Evolutionary conservation across 176 grass and related monocot species (phyloP).

Genomic region (Cenchrus fungigraminus): DNA sequence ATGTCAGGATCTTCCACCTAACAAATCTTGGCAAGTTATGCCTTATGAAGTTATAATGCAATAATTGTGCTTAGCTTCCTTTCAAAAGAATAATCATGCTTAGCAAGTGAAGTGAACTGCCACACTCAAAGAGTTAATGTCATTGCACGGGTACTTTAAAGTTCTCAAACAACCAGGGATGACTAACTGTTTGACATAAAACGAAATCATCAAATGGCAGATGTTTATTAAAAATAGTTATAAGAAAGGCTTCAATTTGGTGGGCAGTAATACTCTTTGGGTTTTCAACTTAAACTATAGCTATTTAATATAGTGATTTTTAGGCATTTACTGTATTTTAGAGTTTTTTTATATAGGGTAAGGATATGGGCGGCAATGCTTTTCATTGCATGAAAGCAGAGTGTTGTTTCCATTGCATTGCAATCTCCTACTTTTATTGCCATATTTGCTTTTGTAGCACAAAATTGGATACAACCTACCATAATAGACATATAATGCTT

Average conservation of each 20-base stretch:
- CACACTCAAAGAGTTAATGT: constrained; percentile 13
- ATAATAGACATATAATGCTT: neutral
- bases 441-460: constrained; percentile 5
- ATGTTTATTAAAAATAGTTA: neutral
- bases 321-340: neutral
- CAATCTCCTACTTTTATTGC: neutral
- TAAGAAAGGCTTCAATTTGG: constrained; percentile 21
- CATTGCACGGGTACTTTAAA: constrained; percentile 27
- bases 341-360: neutral
- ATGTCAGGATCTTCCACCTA: constrained; percentile 17
- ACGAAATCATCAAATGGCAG: neutral
- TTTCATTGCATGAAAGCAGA: constrained; percentile 6
- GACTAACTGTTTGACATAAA: constrained; percentile 23
- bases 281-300: neutral
- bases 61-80: constrained; percentile 14
- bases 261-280: neutral
- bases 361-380: neutral
- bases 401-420: neutral
- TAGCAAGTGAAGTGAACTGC: constrained; percentile 19
- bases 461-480: neutral
- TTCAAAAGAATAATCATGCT: neutral
- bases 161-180: constrained; percentile 1
- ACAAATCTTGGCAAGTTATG: neutral
- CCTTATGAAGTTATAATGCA: neutral
- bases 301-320: constrained; percentile 19